Conservation (phyloP, 768 basidiomycete species). For the Lentinus brumalis region DNA sequence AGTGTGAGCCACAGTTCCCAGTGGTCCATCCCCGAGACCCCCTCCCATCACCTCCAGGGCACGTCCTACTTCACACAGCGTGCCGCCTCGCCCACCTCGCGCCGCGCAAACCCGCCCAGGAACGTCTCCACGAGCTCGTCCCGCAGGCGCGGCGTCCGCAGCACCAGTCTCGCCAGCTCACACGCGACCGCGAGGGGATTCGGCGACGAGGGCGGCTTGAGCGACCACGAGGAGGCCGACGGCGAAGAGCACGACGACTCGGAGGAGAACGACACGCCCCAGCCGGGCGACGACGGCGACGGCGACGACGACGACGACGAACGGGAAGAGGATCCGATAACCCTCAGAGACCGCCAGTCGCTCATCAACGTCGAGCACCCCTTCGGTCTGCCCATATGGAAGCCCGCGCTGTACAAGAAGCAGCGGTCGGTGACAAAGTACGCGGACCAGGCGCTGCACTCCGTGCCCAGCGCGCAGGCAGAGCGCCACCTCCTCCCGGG, state of each 20-base stretch:
- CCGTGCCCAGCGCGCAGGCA: conserved; percentile 88
- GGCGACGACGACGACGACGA: conserved; percentile 41
- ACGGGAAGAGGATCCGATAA: conserved; percentile 82
- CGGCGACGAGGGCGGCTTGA: conserved; percentile 49
- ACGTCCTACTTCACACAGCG: conserved; percentile 62
- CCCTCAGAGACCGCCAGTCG: conserved; percentile 93
- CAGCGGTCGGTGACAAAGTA: conserved; percentile 93
- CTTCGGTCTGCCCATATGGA: conserved; percentile 99
- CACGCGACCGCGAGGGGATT: conserved; percentile 47
- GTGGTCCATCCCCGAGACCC: conserved; percentile 59
- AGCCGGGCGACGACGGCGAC: conserved; percentile 28
- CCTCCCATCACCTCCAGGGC: conserved; percentile 66
- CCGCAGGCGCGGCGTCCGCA: conserved; percentile 49
- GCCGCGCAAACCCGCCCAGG: conserved; percentile 47
- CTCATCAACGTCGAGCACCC: conserved; percentile 99
- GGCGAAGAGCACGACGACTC: conserved; percentile 36
- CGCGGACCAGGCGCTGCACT: conserved; percentile 93
- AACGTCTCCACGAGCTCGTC: conserved; percentile 56
- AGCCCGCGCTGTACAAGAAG: conserved; percentile 98
- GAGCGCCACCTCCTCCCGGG: conserved; percentile 92
- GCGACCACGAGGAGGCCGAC: conserved; percentile 56
- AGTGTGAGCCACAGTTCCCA: conserved; percentile 53
- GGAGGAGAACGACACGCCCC: conserved; percentile 30
- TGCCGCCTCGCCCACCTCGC: conserved; percentile 47
- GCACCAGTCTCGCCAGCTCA: conserved; percentile 64